Base-by-base conservation (phyloP, 306 rosid species). In the Boehmeria nivea region DNA sequence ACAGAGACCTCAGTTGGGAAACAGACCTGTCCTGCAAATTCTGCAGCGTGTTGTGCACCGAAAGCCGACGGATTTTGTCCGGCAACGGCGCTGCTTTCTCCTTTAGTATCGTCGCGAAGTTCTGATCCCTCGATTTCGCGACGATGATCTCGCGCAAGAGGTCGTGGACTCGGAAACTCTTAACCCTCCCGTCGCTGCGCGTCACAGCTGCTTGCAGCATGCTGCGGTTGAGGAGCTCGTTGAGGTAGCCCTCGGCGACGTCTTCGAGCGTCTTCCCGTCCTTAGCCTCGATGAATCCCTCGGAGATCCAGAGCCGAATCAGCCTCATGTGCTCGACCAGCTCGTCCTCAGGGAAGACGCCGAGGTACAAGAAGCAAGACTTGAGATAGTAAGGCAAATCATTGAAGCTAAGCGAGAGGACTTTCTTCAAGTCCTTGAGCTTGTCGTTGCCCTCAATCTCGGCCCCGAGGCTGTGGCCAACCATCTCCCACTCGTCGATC, bases 381-480 rank as follows among this genome's bases (percentile, higher is more conserved):
- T 83, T 83, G 34, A 83, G 78, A 63, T 80, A 65, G 70, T 69
- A 80, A 26, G 87, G 91, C 14, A 83, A 67, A 27, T 80, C 91
- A 36, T 78, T 75, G 72, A 69, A 77, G 64, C 91, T 83, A 3
- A 83, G 68, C 1, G 73, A 80, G 53, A 80, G 63, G 7, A 80
- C 78, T 67, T 53, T 72, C 20, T 74, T 75, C 82, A 77, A 69
- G 34, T 46, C 71, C 40, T 51, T 80, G 15, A 76, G 69, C 44
- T 50, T 61, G 57, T 68, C 68, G 52, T 73, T 83, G 33, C 63
- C 68, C n/a, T n/a, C n/a, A n/a, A n/a, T n/a, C n/a, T n/a, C n/a
- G n/a, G n/a, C n/a, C n/a, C n/a, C n/a, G n/a, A n/a, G n/a, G n/a
- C n/a, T n/a, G n/a, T n/a, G n/a, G n/a, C 8, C 4, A 43, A 84